Conservation (phyloP, 2,329 filamentous ascomycete genomes). For the Aspergillus vadensis region DNA sequence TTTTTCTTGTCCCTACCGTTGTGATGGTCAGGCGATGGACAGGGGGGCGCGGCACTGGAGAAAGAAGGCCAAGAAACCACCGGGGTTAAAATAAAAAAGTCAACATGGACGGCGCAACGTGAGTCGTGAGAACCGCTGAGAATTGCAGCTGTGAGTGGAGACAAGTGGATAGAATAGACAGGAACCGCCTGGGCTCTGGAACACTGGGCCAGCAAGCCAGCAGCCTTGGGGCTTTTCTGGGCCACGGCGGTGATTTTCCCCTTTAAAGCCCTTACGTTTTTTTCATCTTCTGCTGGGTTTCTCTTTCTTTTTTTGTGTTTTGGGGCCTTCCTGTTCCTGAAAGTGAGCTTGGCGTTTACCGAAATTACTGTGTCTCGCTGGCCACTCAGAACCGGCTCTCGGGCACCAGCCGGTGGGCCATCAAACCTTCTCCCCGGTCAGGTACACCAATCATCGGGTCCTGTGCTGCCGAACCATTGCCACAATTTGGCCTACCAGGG, state of each 20-base stretch:
- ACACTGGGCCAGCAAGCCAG: background rate
- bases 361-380: slow-evolving; percentile 26
- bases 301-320: slow-evolving; percentile 17
- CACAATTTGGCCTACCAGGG: slow-evolving; percentile 18
- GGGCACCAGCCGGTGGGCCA: slow-evolving; percentile 13
- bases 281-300: background rate
- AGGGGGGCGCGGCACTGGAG: background rate
- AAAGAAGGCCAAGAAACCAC: slow-evolving; percentile 9
- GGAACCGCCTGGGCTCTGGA: slow-evolving; percentile 11
- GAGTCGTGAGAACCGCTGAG: slow-evolving; percentile 13
- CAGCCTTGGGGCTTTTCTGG: slow-evolving; percentile 3
- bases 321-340: slow-evolving; percentile 32
- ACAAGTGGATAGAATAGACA: slow-evolving; percentile 8
- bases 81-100: slow-evolving; percentile 5
- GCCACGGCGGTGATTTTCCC: slow-evolving; percentile 2
- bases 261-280: slow-evolving; percentile 11
- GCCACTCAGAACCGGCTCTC: slow-evolving; percentile 25
- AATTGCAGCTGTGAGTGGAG: slow-evolving; percentile 12
- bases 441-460: slow-evolving; percentile 35
- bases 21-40: background rate
- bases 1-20: background rate
- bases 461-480: slow-evolving; percentile 18
- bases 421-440: slow-evolving; percentile 22
- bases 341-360: slow-evolving; percentile 27
- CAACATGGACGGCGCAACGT: slow-evolving; percentile 13